These are phyloP conservation scores for Leucosporidium creatinivorum DNA, from an alignment of 768 basidiomycete genomes.

Conservation along the genomic window DNA sequence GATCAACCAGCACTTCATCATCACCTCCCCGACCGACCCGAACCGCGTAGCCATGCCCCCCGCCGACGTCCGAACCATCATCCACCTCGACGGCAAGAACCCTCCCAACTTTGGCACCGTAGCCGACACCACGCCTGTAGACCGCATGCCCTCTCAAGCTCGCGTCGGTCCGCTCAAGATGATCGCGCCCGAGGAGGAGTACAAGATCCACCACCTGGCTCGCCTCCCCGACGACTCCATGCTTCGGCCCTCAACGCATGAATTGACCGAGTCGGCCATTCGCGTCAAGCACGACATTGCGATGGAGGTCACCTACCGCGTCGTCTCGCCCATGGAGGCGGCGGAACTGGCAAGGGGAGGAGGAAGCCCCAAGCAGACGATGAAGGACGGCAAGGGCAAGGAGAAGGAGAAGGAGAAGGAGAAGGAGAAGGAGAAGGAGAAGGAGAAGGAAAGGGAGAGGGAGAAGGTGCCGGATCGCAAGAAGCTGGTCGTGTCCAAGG, in stretches of 20 bases:
- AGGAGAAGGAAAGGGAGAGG: background rate
- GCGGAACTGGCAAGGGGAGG: background rate
- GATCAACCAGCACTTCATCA: slow-evolving; percentile 25
- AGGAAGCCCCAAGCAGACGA: too few species aligned
- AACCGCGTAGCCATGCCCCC: slow-evolving; percentile 9
- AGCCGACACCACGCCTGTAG: slow-evolving; percentile 2
- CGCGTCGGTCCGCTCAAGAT: slow-evolving; percentile 19
- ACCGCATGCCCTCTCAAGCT: slow-evolving; percentile 1
- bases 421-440: background rate
- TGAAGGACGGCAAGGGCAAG: background rate
- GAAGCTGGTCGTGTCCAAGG: slow-evolving; percentile 23
- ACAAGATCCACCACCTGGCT: slow-evolving; percentile 25
- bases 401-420: background rate
- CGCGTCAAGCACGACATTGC: slow-evolving; percentile 12
- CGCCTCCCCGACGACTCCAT: slow-evolving; percentile 31
- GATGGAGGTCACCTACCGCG: slow-evolving; percentile 3
- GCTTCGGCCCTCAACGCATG: slow-evolving; percentile 29
- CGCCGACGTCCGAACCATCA: slow-evolving; percentile 14
- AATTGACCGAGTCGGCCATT: slow-evolving; percentile 25
- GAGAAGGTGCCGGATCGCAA: background rate
- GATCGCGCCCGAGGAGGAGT: slow-evolving; percentile 20
- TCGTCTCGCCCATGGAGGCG: background rate
- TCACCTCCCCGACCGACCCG: slow-evolving; percentile 17
- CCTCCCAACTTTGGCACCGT: slow-evolving; percentile 28
- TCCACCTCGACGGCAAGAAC: slow-evolving; percentile 24